These are phyloP conservation scores for Penicillium waksmanii DNA, from an alignment of 495 filamentous ascomycete species.

Conservation along the genomic window DNA sequence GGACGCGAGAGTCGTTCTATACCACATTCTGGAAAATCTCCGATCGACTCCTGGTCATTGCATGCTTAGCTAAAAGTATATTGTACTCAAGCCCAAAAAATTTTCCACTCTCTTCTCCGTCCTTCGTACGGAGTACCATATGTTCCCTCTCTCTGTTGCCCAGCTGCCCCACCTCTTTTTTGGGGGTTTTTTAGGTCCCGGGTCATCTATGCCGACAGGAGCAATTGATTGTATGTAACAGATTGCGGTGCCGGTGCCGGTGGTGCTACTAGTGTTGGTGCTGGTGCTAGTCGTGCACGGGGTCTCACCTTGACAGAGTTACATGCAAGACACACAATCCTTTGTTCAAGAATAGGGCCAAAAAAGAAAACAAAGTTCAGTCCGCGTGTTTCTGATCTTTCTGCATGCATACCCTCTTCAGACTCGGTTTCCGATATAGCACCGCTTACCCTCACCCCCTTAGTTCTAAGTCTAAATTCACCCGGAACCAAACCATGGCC, in stretches of 20 bases:
- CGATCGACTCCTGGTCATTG: constrained; percentile 13
- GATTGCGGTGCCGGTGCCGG: not conserved
- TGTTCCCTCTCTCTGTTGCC: not conserved
- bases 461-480: not conserved
- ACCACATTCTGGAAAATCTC: constrained; percentile 34
- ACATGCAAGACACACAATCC: not conserved
- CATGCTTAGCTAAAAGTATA: constrained; percentile 25
- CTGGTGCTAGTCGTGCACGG: too few relatives aligned
- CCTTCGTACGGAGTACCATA: constrained; percentile 4
- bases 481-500: constrained; percentile 6
- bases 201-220: constrained; percentile 17
- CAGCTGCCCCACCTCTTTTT: not conserved
- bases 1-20: constrained; percentile 25
- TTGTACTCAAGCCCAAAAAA: not conserved
- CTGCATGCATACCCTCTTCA: constrained; percentile 17
- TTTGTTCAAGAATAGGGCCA: not conserved
- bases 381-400: constrained; percentile 22
- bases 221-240: too few relatives aligned
- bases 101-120: not conserved
- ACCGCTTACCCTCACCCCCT: not conserved
- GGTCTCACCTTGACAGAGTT: not conserved
- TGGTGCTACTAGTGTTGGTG: too few relatives aligned
- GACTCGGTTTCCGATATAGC: constrained; percentile 11
- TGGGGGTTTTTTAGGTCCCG: not conserved
- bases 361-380: constrained; percentile 16